These are phyloP conservation scores for Podaxis pistillaris DNA, from an alignment of 768 basidiomycete species.

Conservation along the genomic window DNA sequence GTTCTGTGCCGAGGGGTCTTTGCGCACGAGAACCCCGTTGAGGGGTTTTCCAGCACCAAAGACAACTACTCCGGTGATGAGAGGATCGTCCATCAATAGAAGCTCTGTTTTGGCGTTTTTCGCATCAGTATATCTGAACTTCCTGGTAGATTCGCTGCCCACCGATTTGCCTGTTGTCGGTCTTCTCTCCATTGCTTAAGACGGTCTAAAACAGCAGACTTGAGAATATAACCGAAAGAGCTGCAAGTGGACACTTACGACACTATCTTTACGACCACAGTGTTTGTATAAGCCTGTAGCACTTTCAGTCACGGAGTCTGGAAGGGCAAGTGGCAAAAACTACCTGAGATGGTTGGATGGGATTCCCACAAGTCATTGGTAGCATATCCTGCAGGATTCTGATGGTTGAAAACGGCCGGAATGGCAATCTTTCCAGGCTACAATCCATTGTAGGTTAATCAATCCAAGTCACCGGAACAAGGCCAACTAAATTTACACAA, in stretches of 20 bases:
- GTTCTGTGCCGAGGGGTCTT: constrained; percentile 6
- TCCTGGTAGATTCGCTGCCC: background rate
- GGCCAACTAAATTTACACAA: constrained; percentile 15
- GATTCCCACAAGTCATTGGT: constrained; percentile 21
- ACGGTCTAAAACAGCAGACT: constrained; percentile 21
- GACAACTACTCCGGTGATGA: constrained; percentile 20
- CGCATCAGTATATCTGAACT: background rate
- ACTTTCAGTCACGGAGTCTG: background rate
- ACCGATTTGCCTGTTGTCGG: constrained; percentile 28
- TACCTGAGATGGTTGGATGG: constrained; percentile 20
- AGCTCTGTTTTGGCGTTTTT: constrained; percentile 16
- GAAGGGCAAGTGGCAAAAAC: background rate
- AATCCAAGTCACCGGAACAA: background rate
- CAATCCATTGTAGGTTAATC: background rate
- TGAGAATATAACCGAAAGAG: background rate
- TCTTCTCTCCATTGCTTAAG: constrained; percentile 29
- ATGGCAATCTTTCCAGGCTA: constrained; percentile 18
- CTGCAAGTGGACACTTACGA: constrained; percentile 17
- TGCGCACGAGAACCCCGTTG: constrained; percentile 23
- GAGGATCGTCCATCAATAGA: constrained; percentile 19
- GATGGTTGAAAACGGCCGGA: constrained; percentile 21
- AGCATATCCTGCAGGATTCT: constrained; percentile 20
- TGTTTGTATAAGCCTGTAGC: constrained; percentile 18
- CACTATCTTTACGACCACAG: constrained; percentile 21
- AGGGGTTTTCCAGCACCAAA: constrained; percentile 24